phyloP scores from a whole-genome alignment of 306 rosid species.

The Senna tora region DNA sequence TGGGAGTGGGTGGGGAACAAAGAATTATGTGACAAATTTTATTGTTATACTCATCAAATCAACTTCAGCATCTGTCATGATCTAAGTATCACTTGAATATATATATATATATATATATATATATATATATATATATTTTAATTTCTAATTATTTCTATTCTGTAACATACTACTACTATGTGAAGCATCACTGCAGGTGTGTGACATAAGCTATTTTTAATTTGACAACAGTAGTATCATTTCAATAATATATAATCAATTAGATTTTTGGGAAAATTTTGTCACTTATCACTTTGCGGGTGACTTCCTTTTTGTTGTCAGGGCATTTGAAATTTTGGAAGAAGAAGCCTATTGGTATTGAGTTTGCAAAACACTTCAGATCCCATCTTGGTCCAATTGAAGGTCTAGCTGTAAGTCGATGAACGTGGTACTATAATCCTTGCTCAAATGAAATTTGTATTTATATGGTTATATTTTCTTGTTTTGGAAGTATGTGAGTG shows the following conservation, averaged over 20 bases:
- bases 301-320: conserved; percentile 37
- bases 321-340: conserved; percentile 99
- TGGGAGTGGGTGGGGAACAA: neutral
- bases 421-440: conserved; percentile 21
- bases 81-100: neutral
- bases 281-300: conserved; percentile 19
- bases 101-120: too few species aligned
- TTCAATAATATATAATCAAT: conserved; percentile 15
- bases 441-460: conserved; percentile 11
- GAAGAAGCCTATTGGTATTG: conserved; percentile 85
- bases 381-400: conserved; percentile 98
- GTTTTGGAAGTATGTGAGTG: conserved; percentile 3
- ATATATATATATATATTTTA: too few species aligned
- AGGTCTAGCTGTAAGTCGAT: conserved; percentile 83
- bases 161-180: neutral
- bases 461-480: neutral
- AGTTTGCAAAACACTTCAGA: conserved; percentile 96
- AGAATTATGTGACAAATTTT: neutral
- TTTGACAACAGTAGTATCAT: neutral
- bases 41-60: conserved; percentile 5
- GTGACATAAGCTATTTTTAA: neutral
- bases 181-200: neutral
- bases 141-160: neutral
- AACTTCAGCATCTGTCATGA: neutral
- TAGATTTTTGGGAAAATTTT: conserved; percentile 6